Base-by-base conservation (phyloP, 345 rosid genomes). In the Melastoma malabathricum region DNA sequence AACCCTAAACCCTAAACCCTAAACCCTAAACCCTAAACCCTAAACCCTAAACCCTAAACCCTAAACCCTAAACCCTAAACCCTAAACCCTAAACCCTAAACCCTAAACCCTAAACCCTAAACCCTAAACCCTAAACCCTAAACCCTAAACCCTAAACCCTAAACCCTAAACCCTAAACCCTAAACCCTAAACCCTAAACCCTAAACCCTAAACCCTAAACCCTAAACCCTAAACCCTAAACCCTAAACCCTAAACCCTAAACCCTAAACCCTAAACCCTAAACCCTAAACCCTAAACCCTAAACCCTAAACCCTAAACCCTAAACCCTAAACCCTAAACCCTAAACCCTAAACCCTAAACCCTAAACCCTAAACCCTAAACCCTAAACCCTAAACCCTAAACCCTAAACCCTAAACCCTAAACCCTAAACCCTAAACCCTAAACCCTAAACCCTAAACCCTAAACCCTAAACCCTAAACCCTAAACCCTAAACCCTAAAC, bases 21-120 rank as follows among this genome's bases (percentile, higher is more conserved):
- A 48, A 64, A 47, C 58, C 61, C 49, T 18, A 39, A 66, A 41
- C 62, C 71, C 46, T 18, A 50, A 59, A 39, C 64, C 65, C 48
- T 19, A 64, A 46, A 52, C 48, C 60, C 58, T 22, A 13, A 54
- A 54, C 25, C 63, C 64, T 41, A 14, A 48, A 54, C 46, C 55
- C 69, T 44, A n/a, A 44, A 54, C 54, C 58, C 68, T 48, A 15
- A 53, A 64, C 49, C 68, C 68, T 56, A 46, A 48, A 58, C 54
- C 59, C 69, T 62, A 29, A 54, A 65, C 59, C 59, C 69, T 62
- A 29, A 52, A 64, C 53, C 59, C 69, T 62, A 27, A 49, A 59
- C 48, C 59, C 68, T 56, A 45, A 52, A 31, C 10, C 47, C 63
- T 14, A 5, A 50, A 18, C 16, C 55, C 48, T 15, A 3, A 43